Conservation (phyloP, 2,329 filamentous ascomycete genomes). For the Aureobasidium uvarum region DNA sequence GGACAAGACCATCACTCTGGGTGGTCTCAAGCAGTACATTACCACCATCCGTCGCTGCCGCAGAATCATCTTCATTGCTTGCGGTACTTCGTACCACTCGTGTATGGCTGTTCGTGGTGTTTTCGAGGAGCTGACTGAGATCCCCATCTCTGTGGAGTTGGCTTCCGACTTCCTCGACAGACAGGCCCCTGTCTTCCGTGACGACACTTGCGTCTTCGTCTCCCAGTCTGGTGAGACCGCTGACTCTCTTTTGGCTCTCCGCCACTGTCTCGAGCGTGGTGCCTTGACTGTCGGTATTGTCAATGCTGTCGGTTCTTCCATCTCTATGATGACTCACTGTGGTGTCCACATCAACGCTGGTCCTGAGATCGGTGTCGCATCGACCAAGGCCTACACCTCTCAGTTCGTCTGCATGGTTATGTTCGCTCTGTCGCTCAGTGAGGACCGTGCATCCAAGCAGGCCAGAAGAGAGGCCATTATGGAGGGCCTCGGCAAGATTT, state of each 20-base stretch:
- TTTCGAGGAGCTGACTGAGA: constrained; percentile 97
- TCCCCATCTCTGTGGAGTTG: constrained; percentile 94
- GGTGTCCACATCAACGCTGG: constrained; percentile 99
- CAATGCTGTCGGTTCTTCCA: constrained; percentile 97
- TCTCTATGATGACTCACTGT: constrained; percentile 97
- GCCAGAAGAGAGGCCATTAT: constrained; percentile 94
- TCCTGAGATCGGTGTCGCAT: constrained; percentile 97
- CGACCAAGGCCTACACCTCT: constrained; percentile 98
- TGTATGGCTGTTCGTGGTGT: constrained; percentile 99
- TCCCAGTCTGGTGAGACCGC: constrained; percentile 99
- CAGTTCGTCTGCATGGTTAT: constrained; percentile 99
- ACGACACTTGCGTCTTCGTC: constrained; percentile 98
- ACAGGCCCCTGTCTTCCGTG: constrained; percentile 96
- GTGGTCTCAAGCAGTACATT: constrained; percentile 95
- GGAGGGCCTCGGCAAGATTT: constrained; percentile 83
- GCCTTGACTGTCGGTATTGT: constrained; percentile 97
- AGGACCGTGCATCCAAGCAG: constrained; percentile 94
- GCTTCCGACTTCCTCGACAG: constrained; percentile 98
- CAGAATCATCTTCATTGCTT: constrained; percentile 98
- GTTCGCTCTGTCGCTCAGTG: constrained; percentile 94
- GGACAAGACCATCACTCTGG: constrained; percentile 93
- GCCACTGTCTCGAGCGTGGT: constrained; percentile 97
- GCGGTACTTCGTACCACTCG: constrained; percentile 96
- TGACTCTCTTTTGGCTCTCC: constrained; percentile 93
- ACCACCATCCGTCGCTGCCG: constrained; percentile 94